A percentile compares a stretch with the other conserved stretches of the same genome.
phyloP scores from a whole-genome alignment of 768 basidiomycete genomes.

The Pisolithus marmoratus region DNA sequence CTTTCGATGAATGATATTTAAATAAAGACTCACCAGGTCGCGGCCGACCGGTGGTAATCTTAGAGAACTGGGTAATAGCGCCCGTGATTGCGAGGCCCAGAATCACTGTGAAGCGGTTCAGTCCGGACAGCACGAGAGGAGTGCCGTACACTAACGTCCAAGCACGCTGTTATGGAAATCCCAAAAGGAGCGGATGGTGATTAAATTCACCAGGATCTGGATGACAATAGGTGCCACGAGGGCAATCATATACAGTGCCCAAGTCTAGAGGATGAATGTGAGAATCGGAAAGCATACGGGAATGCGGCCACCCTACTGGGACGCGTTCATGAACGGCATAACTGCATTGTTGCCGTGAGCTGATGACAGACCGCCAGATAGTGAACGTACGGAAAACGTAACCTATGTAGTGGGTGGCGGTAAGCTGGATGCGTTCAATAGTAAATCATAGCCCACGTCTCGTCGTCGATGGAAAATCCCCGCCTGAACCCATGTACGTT shows the following conservation, averaged over 20 bases:
- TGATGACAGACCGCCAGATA: neutral
- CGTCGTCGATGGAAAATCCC: conserved; percentile 73
- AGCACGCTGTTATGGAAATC: conserved; percentile 70
- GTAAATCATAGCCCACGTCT: conserved; percentile 41
- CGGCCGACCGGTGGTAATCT: conserved; percentile 85
- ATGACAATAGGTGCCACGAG: conserved; percentile 63
- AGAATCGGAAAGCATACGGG: neutral
- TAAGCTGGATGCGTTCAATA: conserved; percentile 8
- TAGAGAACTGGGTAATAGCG: conserved; percentile 75
- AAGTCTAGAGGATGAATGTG: conserved; percentile 28
- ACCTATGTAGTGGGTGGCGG: conserved; percentile 7
- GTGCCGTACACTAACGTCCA: conserved; percentile 31
- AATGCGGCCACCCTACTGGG: conserved; percentile 42
- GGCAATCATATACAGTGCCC: conserved; percentile 48
- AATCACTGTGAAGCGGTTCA: conserved; percentile 43
- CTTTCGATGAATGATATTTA: neutral
- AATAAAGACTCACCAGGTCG: conserved; percentile 56
- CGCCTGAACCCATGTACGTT: conserved; percentile 68
- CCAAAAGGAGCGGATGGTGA: conserved; percentile 83
- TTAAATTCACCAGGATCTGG: conserved; percentile 60
- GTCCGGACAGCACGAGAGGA: conserved; percentile 23
- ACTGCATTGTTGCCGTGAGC: conserved; percentile 30
- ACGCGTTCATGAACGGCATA: conserved; percentile 74
- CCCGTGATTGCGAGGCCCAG: conserved; percentile 76
- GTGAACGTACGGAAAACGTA: conserved; percentile 20